phyloP scores from a whole-genome alignment of 2,329 filamentous ascomycete genomes.

The Beauveria varroae region DNA sequence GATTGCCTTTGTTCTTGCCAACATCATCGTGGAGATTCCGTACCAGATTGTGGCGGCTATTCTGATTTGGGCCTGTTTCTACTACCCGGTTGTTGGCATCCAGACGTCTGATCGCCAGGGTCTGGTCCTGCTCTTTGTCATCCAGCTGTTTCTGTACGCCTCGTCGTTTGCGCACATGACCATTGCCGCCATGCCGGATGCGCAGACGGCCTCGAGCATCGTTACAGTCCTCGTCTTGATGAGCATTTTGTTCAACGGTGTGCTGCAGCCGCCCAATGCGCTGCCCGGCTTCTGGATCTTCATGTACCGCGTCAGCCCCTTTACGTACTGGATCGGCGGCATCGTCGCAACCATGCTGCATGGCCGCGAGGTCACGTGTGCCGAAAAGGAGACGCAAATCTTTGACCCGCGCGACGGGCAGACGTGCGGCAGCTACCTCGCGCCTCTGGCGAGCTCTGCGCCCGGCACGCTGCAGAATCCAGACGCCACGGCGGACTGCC shows the following conservation, averaged over 20 bases:
- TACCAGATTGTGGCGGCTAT: constrained; percentile 60
- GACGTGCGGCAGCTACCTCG: constrained; percentile 59
- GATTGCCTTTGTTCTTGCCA: constrained; percentile 64
- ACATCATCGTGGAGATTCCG: constrained; percentile 64
- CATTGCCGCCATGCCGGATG: constrained; percentile 61
- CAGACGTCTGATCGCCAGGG: constrained; percentile 49
- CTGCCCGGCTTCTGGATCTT: constrained; percentile 71
- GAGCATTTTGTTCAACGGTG: constrained; percentile 55
- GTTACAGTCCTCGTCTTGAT: constrained; percentile 53
- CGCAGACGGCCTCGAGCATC: constrained; percentile 58
- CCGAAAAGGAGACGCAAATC: constrained; percentile 47
- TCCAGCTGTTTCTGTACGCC: constrained; percentile 63
- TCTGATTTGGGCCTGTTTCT: constrained; percentile 58
- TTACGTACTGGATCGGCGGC: constrained; percentile 61
- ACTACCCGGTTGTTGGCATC: constrained; percentile 53
- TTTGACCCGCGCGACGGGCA: constrained; percentile 57
- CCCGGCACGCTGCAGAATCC: constrained; percentile 58
- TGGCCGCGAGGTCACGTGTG: constrained; percentile 43
- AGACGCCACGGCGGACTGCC: constrained; percentile 46
- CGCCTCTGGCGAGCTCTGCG: constrained; percentile 40
- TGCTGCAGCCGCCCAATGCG: constrained; percentile 49
- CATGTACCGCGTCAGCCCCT: constrained; percentile 63
- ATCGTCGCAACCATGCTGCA: constrained; percentile 61
- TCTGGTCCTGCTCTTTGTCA: constrained; percentile 56
- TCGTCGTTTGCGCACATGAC: constrained; percentile 67